Percentiles rank a stretch among this genome's conserved stretches.
Evolutionary conservation across 805 yeast species (phyloP).

Genomic region (Candida maesae): DNA sequence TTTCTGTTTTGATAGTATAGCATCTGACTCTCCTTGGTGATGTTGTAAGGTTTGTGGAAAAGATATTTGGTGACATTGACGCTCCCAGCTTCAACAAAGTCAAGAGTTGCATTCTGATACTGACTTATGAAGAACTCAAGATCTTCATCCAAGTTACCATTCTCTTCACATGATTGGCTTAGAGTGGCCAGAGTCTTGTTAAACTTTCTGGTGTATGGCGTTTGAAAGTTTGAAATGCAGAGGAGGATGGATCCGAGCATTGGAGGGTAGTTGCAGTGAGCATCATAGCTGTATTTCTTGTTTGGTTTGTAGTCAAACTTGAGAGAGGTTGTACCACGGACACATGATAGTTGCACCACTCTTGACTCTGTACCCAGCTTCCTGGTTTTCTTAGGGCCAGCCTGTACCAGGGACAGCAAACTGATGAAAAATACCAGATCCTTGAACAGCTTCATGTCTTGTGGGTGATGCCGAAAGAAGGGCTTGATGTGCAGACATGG

Average conservation of each 20-base stretch:
- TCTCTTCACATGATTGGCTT: not conserved
- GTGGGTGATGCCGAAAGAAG: not conserved
- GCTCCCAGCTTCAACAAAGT: constrained; percentile 8
- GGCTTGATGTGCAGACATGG: not conserved
- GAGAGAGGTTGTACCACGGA: not conserved
- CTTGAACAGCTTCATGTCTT: not conserved
- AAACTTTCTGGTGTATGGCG: constrained; percentile 12
- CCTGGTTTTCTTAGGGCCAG: constrained; percentile 2
- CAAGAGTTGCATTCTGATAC: constrained; percentile 31
- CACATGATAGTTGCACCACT: constrained; percentile 2
- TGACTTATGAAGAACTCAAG: constrained; percentile 23
- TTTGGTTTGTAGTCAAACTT: constrained; percentile 4
- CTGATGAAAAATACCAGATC: not conserved
- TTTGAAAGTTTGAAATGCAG: constrained; percentile 9
- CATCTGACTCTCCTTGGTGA: not conserved
- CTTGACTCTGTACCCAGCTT: constrained; percentile 3
- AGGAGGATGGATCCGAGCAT: constrained; percentile 12
- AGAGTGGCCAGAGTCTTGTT: constrained; percentile 8
- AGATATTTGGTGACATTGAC: constrained; percentile 6
- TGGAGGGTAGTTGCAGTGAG: constrained; percentile 17
- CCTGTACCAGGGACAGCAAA: not conserved
- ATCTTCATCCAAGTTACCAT: not conserved
- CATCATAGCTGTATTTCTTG: not conserved
- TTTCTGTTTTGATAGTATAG: constrained; percentile 5
- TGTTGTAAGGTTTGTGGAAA: constrained; percentile 14